These are phyloP conservation scores for Dimocarpus longan DNA, from an alignment of 345 rosid genomes.

Conservation along the genomic window DNA sequence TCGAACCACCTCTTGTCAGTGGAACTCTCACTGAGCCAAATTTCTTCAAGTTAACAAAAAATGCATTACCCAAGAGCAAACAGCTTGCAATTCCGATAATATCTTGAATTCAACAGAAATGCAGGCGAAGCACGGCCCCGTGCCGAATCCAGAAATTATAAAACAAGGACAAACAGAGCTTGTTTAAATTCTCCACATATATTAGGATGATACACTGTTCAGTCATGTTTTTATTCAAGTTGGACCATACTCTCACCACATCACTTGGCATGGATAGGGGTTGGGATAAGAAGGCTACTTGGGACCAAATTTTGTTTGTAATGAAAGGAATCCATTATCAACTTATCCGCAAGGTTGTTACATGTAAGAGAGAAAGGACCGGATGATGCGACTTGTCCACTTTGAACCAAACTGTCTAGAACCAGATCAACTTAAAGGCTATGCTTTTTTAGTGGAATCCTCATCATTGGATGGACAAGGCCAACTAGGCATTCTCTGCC, in stretches of 20 bases:
- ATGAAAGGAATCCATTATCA: background rate
- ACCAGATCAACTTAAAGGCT: background rate
- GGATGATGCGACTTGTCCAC: background rate
- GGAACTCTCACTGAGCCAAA: background rate
- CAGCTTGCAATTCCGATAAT: background rate
- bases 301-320: slow-evolving; percentile 10
- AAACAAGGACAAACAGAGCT: background rate
- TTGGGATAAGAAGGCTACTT: background rate
- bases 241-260: background rate
- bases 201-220: background rate
- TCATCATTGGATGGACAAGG: background rate
- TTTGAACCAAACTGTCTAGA: slow-evolving; percentile 18
- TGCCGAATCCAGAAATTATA: background rate
- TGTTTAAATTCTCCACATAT: background rate
- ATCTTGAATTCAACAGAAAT: too few relatives aligned
- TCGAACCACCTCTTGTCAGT: background rate
- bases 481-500: slow-evolving; percentile 2
- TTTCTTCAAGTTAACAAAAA: background rate
- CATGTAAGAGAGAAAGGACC: background rate
- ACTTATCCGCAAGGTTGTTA: slow-evolving; percentile 17
- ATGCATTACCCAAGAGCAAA: background rate
- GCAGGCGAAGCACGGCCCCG: background rate
- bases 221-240: background rate
- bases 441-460: slow-evolving; percentile 6
- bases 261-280: background rate